Percentiles rank a stretch among this genome's conserved stretches.
These are phyloP conservation scores for Priceomyces haplophilus DNA, from an alignment of 805 yeast species.

Conservation along the genomic window DNA sequence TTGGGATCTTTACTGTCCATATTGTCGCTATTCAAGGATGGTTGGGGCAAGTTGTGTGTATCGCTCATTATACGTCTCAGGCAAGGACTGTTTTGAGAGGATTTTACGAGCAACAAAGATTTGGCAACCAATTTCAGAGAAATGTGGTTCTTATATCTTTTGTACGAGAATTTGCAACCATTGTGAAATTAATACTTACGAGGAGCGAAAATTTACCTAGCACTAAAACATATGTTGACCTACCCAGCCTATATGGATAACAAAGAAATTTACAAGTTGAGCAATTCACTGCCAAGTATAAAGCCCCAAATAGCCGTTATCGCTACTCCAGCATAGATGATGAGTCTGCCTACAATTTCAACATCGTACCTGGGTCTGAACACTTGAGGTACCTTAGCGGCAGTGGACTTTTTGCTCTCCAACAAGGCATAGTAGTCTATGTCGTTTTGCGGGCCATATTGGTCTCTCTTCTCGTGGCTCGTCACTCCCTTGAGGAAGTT, in stretches of 20 bases:
- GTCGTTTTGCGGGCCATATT: conserved; percentile 37
- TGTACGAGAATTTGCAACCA: not conserved
- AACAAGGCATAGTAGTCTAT: conserved; percentile 41
- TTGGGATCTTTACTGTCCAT: not conserved
- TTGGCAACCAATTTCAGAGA: not conserved
- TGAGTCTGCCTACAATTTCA: conserved; percentile 70
- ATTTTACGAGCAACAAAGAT: not conserved
- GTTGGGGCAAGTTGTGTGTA: not conserved
- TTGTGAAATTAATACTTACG: not conserved
- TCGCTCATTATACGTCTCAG: not conserved
- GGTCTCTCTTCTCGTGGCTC: conserved; percentile 23
- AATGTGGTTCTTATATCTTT: not conserved
- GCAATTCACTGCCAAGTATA: conserved; percentile 19
- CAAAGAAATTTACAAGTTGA: conserved; percentile 3
- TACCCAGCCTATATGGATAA: too few species aligned
- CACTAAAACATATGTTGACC: too few species aligned
- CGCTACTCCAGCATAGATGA: conserved; percentile 82
- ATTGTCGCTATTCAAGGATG: not conserved
- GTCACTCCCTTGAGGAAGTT: conserved; percentile 24
- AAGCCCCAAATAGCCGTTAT: conserved; percentile 49
- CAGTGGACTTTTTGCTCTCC: conserved; percentile 23
- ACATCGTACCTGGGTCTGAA: conserved; percentile 65
- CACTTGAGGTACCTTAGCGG: conserved; percentile 25
- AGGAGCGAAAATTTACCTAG: not conserved
- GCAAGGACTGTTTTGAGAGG: not conserved